phyloP scores from a whole-genome alignment of 768 basidiomycete genomes.

The Mycena latifolia region DNA sequence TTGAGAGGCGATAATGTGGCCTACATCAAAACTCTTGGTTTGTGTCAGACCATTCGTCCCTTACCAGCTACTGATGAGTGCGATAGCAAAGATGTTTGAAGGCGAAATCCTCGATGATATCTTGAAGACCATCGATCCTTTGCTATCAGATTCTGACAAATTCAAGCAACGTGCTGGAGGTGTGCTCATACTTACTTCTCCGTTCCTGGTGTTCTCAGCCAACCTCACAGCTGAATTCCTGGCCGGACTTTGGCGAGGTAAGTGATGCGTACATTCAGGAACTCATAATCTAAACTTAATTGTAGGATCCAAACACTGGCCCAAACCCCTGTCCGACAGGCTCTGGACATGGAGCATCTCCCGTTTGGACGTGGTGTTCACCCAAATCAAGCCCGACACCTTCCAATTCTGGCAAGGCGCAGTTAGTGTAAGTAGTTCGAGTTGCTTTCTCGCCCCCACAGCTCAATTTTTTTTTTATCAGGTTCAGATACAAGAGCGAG shows the following conservation, averaged over 20 bases:
- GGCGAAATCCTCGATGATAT: conserved; percentile 63
- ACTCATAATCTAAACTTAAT: not conserved
- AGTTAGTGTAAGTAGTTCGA: conserved; percentile 60
- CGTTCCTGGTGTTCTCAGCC: conserved; percentile 16
- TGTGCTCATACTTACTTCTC: conserved; percentile 49
- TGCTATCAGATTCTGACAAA: conserved; percentile 76
- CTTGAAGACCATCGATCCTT: conserved; percentile 67
- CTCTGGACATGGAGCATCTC: conserved; percentile 82
- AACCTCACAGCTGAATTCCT: conserved; percentile 60
- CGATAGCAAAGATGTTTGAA: conserved; percentile 76
- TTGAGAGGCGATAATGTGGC: conserved; percentile 64
- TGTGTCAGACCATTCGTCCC: conserved; percentile 18
- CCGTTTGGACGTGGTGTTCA: conserved; percentile 72
- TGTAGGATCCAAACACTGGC: conserved; percentile 89
- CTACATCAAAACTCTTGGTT: conserved; percentile 57
- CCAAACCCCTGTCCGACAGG: conserved; percentile 57
- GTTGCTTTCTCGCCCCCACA: not conserved
- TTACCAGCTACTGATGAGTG: conserved; percentile 18
- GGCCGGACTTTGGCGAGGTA: conserved; percentile 81
- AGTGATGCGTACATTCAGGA: conserved; percentile 27
- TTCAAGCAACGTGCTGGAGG: conserved; percentile 89
- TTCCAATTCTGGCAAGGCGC: conserved; percentile 79
- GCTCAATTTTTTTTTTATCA: conserved; percentile 37
- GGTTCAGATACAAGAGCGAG: conserved; percentile 73
- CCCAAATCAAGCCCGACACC: conserved; percentile 89